Evolutionary conservation across 2,329 filamentous ascomycete species (phyloP).

Genomic region (Epichloe bromicola): DNA sequence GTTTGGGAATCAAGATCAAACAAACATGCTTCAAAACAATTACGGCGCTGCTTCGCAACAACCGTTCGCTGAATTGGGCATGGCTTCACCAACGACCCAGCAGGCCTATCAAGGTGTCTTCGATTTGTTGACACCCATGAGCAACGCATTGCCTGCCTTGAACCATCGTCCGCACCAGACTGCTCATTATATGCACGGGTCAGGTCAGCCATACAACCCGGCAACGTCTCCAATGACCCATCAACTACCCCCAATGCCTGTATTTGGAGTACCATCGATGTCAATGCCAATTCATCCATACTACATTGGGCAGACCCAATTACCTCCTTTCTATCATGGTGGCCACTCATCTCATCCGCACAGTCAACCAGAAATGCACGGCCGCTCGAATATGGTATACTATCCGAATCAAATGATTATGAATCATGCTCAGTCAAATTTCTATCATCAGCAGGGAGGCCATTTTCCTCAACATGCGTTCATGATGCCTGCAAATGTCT

Average conservation of each 20-base stretch:
- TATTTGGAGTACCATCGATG: slow-evolving; percentile 28
- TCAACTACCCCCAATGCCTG: slow-evolving; percentile 25
- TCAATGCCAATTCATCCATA: slow-evolving; percentile 29
- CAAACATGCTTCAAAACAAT: background rate
- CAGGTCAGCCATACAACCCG: slow-evolving; percentile 20
- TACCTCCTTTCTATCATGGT: slow-evolving; percentile 31
- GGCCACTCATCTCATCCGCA: slow-evolving; percentile 25
- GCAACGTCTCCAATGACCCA: slow-evolving; percentile 25
- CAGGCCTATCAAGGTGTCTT: slow-evolving; percentile 22
- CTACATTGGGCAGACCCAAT: slow-evolving; percentile 33
- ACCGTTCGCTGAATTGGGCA: slow-evolving; percentile 24
- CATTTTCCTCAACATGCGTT: slow-evolving; percentile 24
- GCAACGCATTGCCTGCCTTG: slow-evolving; percentile 28
- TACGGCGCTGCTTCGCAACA: background rate
- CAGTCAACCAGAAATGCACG: slow-evolving; percentile 21
- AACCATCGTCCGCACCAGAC: slow-evolving; percentile 20
- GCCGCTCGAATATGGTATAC: slow-evolving; percentile 28
- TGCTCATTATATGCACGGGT: slow-evolving; percentile 23
- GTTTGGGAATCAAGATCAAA: background rate
- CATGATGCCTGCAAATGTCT: slow-evolving; percentile 19
- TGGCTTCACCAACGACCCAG: slow-evolving; percentile 19
- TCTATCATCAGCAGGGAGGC: slow-evolving; percentile 30
- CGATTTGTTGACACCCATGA: slow-evolving; percentile 38
- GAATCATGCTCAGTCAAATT: slow-evolving; percentile 27
- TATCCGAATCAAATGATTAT: slow-evolving; percentile 31